Evolutionary conservation across 2,329 filamentous ascomycete genomes (phyloP).

Genomic region (Lachnellula occidentalis): DNA sequence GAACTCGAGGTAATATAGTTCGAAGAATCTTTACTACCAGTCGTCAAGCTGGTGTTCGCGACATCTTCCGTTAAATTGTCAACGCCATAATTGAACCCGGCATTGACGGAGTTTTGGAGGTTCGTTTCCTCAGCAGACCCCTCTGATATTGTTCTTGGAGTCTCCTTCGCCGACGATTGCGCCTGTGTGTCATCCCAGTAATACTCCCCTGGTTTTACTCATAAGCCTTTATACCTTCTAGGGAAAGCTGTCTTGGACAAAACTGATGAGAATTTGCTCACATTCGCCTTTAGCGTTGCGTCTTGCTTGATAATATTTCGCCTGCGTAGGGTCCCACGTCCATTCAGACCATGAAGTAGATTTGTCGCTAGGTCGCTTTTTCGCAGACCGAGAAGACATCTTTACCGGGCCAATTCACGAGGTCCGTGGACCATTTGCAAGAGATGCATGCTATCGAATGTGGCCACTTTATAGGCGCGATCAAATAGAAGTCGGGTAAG

Average conservation of each 20-base stretch:
- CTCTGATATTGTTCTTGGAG: not conserved
- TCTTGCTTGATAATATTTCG: slow-evolving; percentile 1
- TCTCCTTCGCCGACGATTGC: not conserved
- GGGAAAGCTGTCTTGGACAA: not conserved
- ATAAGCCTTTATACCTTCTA: not conserved
- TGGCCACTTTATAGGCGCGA: not conserved
- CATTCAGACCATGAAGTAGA: slow-evolving; percentile 7
- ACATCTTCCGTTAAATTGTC: not conserved
- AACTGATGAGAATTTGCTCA: not conserved
- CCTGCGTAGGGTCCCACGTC: not conserved
- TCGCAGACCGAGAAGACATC: not conserved
- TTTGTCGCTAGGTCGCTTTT: not conserved
- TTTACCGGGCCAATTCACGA: not conserved
- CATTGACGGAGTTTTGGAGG: too few species aligned
- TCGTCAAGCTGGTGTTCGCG: not conserved
- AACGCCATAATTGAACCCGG: not conserved
- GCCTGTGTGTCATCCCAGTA: not conserved
- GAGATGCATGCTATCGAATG: not conserved
- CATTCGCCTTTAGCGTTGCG: not conserved
- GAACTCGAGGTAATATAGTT: not conserved
- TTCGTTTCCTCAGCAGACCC: too few species aligned
- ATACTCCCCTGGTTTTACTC: not conserved
- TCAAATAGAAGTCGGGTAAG: slow-evolving; percentile 1
- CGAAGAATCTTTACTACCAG: not conserved
- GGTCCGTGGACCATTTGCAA: not conserved